These are phyloP conservation scores for Geotrichum klebahnii DNA, from an alignment of 1,139 yeast species.

Conservation along the genomic window DNA sequence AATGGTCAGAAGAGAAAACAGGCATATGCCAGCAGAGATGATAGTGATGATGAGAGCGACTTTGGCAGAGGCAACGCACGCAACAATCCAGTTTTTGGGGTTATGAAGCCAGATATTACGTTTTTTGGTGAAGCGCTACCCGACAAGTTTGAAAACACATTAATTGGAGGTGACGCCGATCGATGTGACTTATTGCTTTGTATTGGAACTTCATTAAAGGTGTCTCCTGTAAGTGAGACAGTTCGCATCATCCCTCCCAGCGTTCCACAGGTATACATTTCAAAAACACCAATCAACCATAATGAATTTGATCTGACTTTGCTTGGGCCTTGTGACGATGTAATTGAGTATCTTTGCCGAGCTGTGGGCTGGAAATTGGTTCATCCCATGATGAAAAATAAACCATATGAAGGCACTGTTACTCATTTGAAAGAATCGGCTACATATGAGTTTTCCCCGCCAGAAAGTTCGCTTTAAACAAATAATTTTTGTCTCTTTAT, in stretches of 20 bases:
- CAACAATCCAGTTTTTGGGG: constrained; percentile 50
- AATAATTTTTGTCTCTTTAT: too few species aligned
- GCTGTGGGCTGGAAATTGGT: constrained; percentile 64
- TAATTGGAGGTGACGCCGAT: constrained; percentile 47
- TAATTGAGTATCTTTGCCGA: constrained; percentile 60
- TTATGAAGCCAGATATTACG: constrained; percentile 90
- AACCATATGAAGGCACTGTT: constrained; percentile 26
- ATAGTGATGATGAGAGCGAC: constrained; percentile 29
- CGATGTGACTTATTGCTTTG: constrained; percentile 79
- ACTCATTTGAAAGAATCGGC: constrained; percentile 28
- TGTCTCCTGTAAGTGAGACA: constrained; percentile 92
- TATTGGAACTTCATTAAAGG: constrained; percentile 91
- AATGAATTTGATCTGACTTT: constrained; percentile 76
- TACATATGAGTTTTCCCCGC: constrained; percentile 25
- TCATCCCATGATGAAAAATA: constrained; percentile 45
- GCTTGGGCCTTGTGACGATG: constrained; percentile 85
- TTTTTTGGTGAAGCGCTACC: constrained; percentile 92
- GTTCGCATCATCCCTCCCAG: constrained; percentile 66
- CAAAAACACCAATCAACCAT: constrained; percentile 74
- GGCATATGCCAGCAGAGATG: constrained; percentile 11
- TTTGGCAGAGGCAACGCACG: constrained; percentile 23
- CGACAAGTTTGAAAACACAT: constrained; percentile 58
- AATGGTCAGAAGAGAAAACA: constrained; percentile 23
- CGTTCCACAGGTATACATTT: constrained; percentile 80
- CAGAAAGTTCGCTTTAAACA: neutral